A percentile compares a stretch with the other conserved stretches of the same genome.
phyloP scores from a whole-genome alignment of 192 early-diverging fungal genomes.

The Backusella tuberculispora region DNA sequence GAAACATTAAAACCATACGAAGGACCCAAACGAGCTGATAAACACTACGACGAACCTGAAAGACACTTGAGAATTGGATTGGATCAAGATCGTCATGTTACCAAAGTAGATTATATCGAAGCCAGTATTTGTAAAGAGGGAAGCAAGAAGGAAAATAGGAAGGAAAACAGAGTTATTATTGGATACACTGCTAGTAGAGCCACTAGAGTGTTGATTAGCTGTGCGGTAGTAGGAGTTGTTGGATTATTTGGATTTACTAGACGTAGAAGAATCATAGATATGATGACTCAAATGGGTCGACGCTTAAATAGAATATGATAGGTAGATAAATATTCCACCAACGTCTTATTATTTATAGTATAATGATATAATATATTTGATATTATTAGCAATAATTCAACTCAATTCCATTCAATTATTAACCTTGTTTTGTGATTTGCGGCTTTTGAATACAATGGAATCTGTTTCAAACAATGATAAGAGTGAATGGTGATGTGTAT shows the following conservation, averaged over 20 bases:
- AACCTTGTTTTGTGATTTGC: too few species aligned
- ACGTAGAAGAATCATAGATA: background rate
- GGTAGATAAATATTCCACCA: background rate
- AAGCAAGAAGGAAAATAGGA: background rate
- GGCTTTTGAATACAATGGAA: background rate
- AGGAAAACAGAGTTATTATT: background rate
- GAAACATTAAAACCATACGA: constrained; percentile 25
- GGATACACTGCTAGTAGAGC: background rate
- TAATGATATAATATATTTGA: background rate
- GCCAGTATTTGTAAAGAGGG: background rate
- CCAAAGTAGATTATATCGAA: background rate
- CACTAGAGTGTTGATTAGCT: background rate
- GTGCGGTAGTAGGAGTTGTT: background rate
- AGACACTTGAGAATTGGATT: constrained; percentile 48
- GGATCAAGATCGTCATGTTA: constrained; percentile 43
- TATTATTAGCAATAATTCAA: background rate
- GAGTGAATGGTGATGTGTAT: background rate
- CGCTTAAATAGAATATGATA: background rate
- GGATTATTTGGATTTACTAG: constrained; percentile 7
- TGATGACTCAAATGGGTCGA: background rate
- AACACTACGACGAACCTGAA: constrained; percentile 13
- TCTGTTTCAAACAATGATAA: background rate
- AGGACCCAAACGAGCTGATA: constrained; percentile 15
- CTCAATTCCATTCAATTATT: too few species aligned
- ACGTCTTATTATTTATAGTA: background rate